Evolutionary conservation across 495 filamentous ascomycete species (phyloP).

Genomic region (Penicillium salamii): DNA sequence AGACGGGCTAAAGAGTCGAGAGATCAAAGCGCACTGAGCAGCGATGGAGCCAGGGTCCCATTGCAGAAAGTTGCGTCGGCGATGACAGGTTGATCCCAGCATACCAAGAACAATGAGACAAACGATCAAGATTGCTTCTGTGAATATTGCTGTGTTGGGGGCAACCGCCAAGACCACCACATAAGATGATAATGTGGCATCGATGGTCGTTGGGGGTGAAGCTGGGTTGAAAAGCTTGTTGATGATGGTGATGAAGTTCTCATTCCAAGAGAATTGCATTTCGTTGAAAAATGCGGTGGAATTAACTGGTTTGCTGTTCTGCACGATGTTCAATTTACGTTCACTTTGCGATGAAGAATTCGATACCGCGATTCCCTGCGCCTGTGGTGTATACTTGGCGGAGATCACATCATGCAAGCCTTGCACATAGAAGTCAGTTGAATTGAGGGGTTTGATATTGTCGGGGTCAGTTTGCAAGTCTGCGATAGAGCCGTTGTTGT

Average conservation of each 20-base stretch:
- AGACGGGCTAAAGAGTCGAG: not conserved
- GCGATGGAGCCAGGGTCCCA: slow-evolving; percentile 16
- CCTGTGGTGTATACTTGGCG: not conserved
- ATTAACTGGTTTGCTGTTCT: not conserved
- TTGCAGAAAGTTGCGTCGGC: slow-evolving; percentile 11
- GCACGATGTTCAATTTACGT: not conserved
- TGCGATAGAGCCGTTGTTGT: not conserved
- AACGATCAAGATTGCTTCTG: slow-evolving; percentile 1
- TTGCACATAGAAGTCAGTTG: not conserved
- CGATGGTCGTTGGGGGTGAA: not conserved
- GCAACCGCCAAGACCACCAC: not conserved
- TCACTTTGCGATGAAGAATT: not conserved
- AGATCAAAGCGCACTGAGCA: not conserved
- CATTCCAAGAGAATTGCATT: not conserved
- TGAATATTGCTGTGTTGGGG: not conserved
- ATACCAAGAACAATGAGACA: not conserved
- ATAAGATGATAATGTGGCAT: not conserved
- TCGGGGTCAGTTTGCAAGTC: not conserved
- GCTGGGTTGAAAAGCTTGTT: not conserved
- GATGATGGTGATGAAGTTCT: not conserved
- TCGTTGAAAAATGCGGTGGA: not conserved
- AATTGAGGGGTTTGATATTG: not conserved
- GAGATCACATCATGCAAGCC: not conserved
- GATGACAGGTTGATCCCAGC: slow-evolving; percentile 6
- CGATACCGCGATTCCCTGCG: not conserved